These are phyloP conservation scores for Patellifolia procumbens DNA, from an alignment of 179 eudicot genomes.

Conservation along the genomic window DNA sequence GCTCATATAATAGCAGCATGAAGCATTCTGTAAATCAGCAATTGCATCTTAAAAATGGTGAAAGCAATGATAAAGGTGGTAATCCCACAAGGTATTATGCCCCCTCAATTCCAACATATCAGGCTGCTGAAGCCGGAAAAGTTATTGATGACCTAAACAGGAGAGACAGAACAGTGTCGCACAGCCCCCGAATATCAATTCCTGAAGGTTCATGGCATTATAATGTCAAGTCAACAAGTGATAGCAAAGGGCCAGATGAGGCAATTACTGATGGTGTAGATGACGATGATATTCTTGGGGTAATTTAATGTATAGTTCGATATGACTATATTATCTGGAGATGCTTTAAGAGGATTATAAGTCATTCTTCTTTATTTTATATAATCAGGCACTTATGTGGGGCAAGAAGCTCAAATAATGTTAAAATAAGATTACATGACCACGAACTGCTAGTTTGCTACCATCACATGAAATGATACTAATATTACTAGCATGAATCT, in stretches of 20 bases:
- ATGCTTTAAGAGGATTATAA: not conserved
- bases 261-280: slow-evolving; percentile 36
- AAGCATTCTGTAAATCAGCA: slow-evolving; percentile 37
- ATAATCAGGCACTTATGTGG: not conserved
- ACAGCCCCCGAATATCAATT: slow-evolving; percentile 32
- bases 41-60: slow-evolving; percentile 33
- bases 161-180: slow-evolving; percentile 24
- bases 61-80: slow-evolving; percentile 29
- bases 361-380: not conserved
- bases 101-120: slow-evolving; percentile 26
- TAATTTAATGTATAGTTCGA: slow-evolving; percentile 35
- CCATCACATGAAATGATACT: not conserved
- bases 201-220: slow-evolving; percentile 35
- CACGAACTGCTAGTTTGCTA: not conserved
- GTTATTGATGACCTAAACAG: slow-evolving; percentile 30
- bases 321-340: not conserved
- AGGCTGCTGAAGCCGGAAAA: slow-evolving; percentile 37
- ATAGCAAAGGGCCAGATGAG: slow-evolving; percentile 34
- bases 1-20: slow-evolving; percentile 27
- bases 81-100: slow-evolving; percentile 32
- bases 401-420: not conserved
- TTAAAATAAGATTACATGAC: not conserved
- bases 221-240: slow-evolving; percentile 33
- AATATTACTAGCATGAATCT: not conserved
- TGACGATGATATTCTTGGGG: slow-evolving; percentile 95